phyloP scores from a whole-genome alignment of 192 early-diverging fungal species.

The Coemansia sp. region DNA sequence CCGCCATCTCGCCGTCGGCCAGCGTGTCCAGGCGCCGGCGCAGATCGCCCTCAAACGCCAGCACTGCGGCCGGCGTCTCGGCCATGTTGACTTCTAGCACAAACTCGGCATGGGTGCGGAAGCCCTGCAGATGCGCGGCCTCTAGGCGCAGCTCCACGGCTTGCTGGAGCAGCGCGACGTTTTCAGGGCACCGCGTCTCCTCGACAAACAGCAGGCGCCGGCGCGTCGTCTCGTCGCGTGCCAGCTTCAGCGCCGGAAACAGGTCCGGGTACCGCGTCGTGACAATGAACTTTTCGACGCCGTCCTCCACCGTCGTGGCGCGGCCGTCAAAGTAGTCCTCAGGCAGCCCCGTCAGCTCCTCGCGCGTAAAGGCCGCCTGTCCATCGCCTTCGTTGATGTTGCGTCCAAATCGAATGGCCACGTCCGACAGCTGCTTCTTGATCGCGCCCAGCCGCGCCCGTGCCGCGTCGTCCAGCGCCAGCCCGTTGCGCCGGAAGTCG shows the following conservation, averaged over 20 bases:
- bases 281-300: conserved; percentile 56
- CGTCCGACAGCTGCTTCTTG: conserved; percentile 61
- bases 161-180: conserved; percentile 56
- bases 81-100: conserved; percentile 81
- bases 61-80: conserved; percentile 58
- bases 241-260: conserved; percentile 45
- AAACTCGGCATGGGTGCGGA: conserved; percentile 63
- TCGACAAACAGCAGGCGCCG: conserved; percentile 46
- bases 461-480: conserved; percentile 57
- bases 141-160: conserved; percentile 52
- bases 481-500: conserved; percentile 65
- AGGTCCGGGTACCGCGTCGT: conserved; percentile 70
- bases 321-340: conserved; percentile 63
- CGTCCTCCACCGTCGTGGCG: conserved; percentile 54
- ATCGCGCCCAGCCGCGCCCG: conserved; percentile 58
- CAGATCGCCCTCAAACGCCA: conserved; percentile 63
- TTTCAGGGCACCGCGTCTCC: conserved; percentile 56
- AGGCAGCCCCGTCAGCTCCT: conserved; percentile 69
- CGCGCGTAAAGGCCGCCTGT: conserved; percentile 41
- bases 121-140: conserved; percentile 60
- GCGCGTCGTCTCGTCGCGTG: conserved; percentile 53
- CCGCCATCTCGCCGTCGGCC: conserved; percentile 54
- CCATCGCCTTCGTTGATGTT: conserved; percentile 65
- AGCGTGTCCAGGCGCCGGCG: conserved; percentile 52
- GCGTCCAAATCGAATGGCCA: conserved; percentile 66